Base-by-base conservation (phyloP, 2,329 filamentous ascomycete genomes). In the Pseudopithomyces chartarum region DNA sequence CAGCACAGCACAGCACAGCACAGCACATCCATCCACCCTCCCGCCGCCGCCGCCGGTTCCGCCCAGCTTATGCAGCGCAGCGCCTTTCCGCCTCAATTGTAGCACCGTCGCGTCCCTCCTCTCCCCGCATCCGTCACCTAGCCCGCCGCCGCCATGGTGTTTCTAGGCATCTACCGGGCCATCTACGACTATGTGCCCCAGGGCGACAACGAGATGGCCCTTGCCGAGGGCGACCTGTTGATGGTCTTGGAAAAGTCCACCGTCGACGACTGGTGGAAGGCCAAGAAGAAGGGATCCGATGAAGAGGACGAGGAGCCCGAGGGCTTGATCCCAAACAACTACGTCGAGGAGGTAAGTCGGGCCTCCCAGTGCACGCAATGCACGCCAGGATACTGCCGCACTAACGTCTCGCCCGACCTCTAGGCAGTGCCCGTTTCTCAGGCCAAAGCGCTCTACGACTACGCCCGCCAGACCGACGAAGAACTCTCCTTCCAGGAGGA, bases 401-500 rank as follows among this genome's bases (percentile, higher is more conserved):
- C 61, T 61, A 49, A 57, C 44, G 22, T 17, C 8, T 19, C 40
- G 19, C 29, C 22, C 52, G 2, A 29, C 65, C n/a, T 33, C 38
- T 33, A 91, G 87, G 88, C 88, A 56, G 80, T 84, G 67, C 85
- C 90, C 22, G 77, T 85, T 59, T 81, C 86, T 59, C 84, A 88
- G 64, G 95, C 94, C 48, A 92, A 90, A 75, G 91, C 95, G n/a
- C 85, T 98, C n/a, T 99, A 94, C 81, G 95, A 99, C 76, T 99
- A 99, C 76, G 91, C 91, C 49, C 87, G 94, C 67, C 95, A 99
- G 79, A 99, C 95, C 22, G 95, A 99, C 72, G 95, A 99, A 78
- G 95, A 99, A 78, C 83, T 99, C 10, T 98, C 94, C 22, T 98
- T 99, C 73, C 85, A 91, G 47, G 95, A 99, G 80, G 93, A 97